Base-by-base conservation (phyloP, 2,329 filamentous ascomycete species). In the Arachnomyces sp. region DNA sequence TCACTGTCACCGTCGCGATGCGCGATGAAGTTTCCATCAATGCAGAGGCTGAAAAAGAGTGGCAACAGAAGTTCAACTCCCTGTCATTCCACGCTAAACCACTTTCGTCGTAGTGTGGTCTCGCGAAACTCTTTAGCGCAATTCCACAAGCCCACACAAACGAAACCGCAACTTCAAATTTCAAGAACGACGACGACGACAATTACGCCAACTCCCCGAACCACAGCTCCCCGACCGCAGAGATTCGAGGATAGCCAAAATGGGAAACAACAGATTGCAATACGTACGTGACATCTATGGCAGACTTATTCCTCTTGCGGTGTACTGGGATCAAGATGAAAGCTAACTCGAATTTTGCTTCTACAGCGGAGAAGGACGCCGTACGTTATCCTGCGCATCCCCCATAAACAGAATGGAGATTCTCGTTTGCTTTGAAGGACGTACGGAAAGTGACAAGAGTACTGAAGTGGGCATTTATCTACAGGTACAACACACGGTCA, bases 401-500 rank as follows among this genome's bases (percentile, higher is more conserved):
- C 32, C 13, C 11, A 29, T 36, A 12, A 42, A 38, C 25, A 33
- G 33, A 37, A 31, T 18, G 28, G 47, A 39, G 41, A 51, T 48
- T 47, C 51, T 53, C 45, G 50, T 47, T 46, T 25, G 21, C 39
- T 42, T 50, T 34, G 46, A 45, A 51, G 44, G 47, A 46, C 49
- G 43, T 35, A 42, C 37, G 40, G 38, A 15, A 34, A 30, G 18
- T 14, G 43, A 34, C 31, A 31, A 37, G 34, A 28, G 38, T 40
- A 31, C 36, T 29, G 43, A 36, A 36, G 14, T 38, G 42, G 38
- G 45, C 48, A 49, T 39, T 50, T 39, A 42, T 40, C 47, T 44
- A 50, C 64, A 92, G 86, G 68, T 98, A 96, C 86, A 96, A 96
- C 83, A 96, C 90, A 70, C 77, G 77, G 69, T 94, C 86, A 71